Conservation (phyloP, 768 basidiomycete species). For the Leucosporidium scottii region DNA sequence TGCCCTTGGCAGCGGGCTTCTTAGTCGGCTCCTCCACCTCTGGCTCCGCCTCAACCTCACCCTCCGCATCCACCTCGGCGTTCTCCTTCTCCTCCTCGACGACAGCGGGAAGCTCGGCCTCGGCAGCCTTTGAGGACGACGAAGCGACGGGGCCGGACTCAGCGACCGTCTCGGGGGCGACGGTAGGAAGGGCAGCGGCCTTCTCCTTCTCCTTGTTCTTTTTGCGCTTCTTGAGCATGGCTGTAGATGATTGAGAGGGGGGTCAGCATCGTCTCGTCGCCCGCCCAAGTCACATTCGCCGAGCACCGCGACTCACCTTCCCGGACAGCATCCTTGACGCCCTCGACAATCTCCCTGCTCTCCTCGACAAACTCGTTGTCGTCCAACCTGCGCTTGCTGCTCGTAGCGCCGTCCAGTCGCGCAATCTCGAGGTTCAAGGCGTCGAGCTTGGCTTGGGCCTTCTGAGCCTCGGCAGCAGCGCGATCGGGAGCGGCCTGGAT, state of each 20-base stretch:
- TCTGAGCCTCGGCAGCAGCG: slow-evolving; percentile 35
- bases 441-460: slow-evolving; percentile 31
- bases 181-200: not conserved
- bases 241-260: slow-evolving; percentile 43
- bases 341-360: slow-evolving; percentile 80
- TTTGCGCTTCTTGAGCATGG: slow-evolving; percentile 67
- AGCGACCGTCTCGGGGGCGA: not conserved
- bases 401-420: slow-evolving; percentile 44
- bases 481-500: slow-evolving; percentile 77
- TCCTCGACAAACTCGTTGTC: slow-evolving; percentile 89
- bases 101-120: not conserved
- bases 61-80: not conserved
- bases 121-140: not conserved
- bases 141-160: not conserved
- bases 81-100: slow-evolving; percentile 10
- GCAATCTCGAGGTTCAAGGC: slow-evolving; percentile 35
- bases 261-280: slow-evolving; percentile 27
- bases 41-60: not conserved
- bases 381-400: slow-evolving; percentile 74
- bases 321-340: slow-evolving; percentile 81
- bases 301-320: slow-evolving; percentile 52
- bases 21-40: not conserved
- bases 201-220: slow-evolving; percentile 43
- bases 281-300: not conserved
- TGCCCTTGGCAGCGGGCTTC: slow-evolving; percentile 16